Evolutionary conservation across 257 asterid genomes (phyloP).

Genomic region (Capsicum baccatum): DNA sequence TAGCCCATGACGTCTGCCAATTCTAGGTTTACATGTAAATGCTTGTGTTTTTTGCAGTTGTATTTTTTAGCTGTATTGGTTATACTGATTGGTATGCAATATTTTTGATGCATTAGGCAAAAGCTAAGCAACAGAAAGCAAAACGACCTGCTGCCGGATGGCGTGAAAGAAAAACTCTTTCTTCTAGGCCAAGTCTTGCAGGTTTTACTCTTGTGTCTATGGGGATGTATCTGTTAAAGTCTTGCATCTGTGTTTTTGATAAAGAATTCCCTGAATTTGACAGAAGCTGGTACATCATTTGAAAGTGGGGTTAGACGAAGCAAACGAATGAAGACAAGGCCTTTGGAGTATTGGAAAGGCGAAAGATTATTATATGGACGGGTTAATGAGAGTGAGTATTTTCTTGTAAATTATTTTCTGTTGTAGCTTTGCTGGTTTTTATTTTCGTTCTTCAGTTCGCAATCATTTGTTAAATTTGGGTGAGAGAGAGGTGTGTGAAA

Average conservation of each 20-base stretch:
- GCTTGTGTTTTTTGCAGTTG: neutral
- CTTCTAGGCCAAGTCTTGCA: constrained; percentile 73
- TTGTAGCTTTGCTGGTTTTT: constrained; percentile 13
- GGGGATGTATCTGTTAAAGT: constrained; percentile 15
- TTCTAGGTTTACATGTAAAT: constrained; percentile 19
- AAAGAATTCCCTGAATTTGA: constrained; percentile 35
- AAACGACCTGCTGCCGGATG: constrained; percentile 32
- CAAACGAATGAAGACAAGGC: constrained; percentile 81
- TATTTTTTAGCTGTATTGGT: constrained; percentile 6
- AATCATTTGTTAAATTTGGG: neutral
- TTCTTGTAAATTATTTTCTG: neutral
- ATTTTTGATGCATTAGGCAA: constrained; percentile 34
- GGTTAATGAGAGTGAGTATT: constrained; percentile 65
- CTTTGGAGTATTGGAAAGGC: constrained; percentile 91
- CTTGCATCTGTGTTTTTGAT: constrained; percentile 21
- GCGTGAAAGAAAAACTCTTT: constrained; percentile 40
- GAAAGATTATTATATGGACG: constrained; percentile 80
- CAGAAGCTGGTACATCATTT: constrained; percentile 78
- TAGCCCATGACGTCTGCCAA: constrained; percentile 7
- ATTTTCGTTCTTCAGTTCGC: neutral
- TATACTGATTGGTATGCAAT: neutral
- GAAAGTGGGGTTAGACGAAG: constrained; percentile 87
- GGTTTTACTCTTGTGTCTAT: constrained; percentile 49
- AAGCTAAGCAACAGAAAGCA: constrained; percentile 29
- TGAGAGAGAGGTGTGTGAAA: neutral